Percentiles rank a stretch among this genome's conserved stretches.
phyloP scores from a whole-genome alignment of 2,329 filamentous ascomycete species.

The Neodidymelliopsis sp. region DNA sequence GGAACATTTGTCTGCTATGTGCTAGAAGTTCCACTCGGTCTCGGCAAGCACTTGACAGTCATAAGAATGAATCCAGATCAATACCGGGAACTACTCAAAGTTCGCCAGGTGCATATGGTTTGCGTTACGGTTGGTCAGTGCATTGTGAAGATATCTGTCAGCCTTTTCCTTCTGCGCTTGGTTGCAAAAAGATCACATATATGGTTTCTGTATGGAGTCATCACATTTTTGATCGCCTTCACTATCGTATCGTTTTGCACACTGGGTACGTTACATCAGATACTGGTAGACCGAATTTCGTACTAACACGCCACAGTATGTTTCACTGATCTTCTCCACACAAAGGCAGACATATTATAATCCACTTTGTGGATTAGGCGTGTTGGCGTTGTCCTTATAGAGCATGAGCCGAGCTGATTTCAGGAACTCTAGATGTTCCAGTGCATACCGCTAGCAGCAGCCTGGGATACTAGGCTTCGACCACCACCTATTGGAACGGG shows the following conservation, averaged over 20 bases:
- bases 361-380: no score
- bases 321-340: no score
- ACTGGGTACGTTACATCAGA: slow-evolving; percentile 23
- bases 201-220: slow-evolving; percentile 52
- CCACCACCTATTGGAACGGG: slow-evolving; percentile 35
- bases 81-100: slow-evolving; percentile 49
- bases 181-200: slow-evolving; percentile 52
- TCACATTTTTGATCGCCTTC: slow-evolving; percentile 55
- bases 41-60: slow-evolving; percentile 56
- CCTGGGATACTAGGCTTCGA: slow-evolving; percentile 52
- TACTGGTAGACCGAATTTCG: no score
- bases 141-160: slow-evolving; percentile 58
- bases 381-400: no score
- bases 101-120: slow-evolving; percentile 55
- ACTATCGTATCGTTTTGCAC: slow-evolving; percentile 53
- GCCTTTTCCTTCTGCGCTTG: slow-evolving; percentile 55
- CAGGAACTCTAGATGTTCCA: slow-evolving; percentile 50
- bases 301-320: no score
- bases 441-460: slow-evolving; percentile 55
- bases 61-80: slow-evolving; percentile 42
- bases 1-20: slow-evolving; percentile 52
- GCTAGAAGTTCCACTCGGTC: slow-evolving; percentile 54
- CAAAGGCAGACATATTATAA: no score
- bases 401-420: not conserved
- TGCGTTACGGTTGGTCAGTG: slow-evolving; percentile 56